A percentile compares a stretch with the other conserved stretches of the same genome.
phyloP scores from a whole-genome alignment of 148 eudicot species.

The Fagopyrum esculentum region DNA sequence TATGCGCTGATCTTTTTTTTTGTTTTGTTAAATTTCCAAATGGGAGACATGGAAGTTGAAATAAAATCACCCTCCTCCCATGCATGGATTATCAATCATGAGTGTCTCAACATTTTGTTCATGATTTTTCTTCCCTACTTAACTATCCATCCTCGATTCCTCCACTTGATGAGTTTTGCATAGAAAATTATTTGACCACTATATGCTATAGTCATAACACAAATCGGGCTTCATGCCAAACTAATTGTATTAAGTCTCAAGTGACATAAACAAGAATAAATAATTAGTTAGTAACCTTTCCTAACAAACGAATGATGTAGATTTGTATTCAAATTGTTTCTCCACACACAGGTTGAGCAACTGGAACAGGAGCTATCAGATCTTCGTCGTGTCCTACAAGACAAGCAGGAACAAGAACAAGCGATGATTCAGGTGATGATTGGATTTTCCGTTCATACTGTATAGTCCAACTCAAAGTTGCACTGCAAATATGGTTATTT shows the following conservation, averaged over 20 bases:
- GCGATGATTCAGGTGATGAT: constrained; percentile 83
- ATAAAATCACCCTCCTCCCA: background rate
- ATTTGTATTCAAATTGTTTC: background rate
- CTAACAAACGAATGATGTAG: background rate
- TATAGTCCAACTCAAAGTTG: background rate
- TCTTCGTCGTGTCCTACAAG: constrained; percentile 57
- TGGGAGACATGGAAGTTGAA: background rate
- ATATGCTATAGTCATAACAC: background rate
- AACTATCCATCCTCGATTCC: too few species aligned
- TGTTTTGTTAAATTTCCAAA: background rate
- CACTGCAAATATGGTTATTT: background rate
- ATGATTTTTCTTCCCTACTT: too few species aligned
- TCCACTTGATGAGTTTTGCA: background rate
- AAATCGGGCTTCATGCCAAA: background rate
- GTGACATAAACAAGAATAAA: background rate
- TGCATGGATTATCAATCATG: too few species aligned
- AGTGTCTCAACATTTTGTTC: too few species aligned
- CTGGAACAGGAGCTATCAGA: constrained; percentile 74
- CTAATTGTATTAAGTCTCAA: background rate
- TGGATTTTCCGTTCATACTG: background rate
- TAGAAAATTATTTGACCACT: background rate
- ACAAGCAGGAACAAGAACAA: constrained; percentile 94
- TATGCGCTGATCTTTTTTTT: background rate
- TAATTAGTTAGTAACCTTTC: background rate
- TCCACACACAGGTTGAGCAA: constrained; percentile 62